Percentiles rank a stretch among this genome's conserved stretches.
Conservation (phyloP, 2,329 filamentous ascomycete species). For the Chalara sp. region DNA sequence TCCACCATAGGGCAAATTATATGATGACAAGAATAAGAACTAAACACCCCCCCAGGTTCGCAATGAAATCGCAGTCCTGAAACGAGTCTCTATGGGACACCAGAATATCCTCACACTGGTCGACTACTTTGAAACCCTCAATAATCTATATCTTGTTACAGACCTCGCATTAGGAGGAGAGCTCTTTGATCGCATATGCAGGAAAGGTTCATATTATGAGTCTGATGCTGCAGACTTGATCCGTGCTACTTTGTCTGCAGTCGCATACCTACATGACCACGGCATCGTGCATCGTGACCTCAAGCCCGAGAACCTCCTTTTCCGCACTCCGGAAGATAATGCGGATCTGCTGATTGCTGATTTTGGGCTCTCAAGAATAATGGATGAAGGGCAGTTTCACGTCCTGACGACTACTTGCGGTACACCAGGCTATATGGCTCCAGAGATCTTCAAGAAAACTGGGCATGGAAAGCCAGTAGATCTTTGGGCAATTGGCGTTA, state of each 20-base stretch:
- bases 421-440: slow-evolving; percentile 97
- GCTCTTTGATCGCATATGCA: slow-evolving; percentile 96
- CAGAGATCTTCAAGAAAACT: slow-evolving; percentile 98
- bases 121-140: slow-evolving; percentile 99
- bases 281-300: slow-evolving; percentile 97
- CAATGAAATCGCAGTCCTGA: slow-evolving; percentile 96
- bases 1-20: background rate
- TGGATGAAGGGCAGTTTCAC: slow-evolving; percentile 98
- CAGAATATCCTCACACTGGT: slow-evolving; percentile 96
- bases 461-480: slow-evolving; percentile 98
- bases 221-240: slow-evolving; percentile 94
- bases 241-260: slow-evolving; percentile 89
- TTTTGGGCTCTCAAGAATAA: slow-evolving; percentile 91
- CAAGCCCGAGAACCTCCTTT: slow-evolving; percentile 95
- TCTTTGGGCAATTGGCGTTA: slow-evolving; percentile 96
- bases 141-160: slow-evolving; percentile 97
- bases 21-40: too few relatives aligned
- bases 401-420: slow-evolving; percentile 96
- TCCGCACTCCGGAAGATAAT: slow-evolving; percentile 95
- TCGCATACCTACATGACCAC: slow-evolving; percentile 96
- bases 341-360: slow-evolving; percentile 95
- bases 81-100: slow-evolving; percentile 98
- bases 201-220: slow-evolving; percentile 98
- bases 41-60: slow-evolving; percentile 57
- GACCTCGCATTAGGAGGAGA: slow-evolving; percentile 94